These are phyloP conservation scores for Royoungia palumana DNA, from an alignment of 768 basidiomycete species.

Conservation along the genomic window DNA sequence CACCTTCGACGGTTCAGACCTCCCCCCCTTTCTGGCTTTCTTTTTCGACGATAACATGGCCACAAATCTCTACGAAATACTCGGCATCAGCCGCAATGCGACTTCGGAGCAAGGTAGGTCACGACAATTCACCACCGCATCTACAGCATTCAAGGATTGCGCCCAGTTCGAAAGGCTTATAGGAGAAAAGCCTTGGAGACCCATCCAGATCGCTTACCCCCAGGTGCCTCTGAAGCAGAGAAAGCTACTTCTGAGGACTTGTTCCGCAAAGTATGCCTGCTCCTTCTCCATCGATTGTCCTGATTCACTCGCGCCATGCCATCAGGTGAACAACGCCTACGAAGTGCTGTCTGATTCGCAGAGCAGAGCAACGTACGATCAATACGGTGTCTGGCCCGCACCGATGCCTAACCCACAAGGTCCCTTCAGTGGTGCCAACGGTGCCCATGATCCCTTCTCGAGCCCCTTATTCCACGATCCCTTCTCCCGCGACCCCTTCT, in stretches of 20 bases:
- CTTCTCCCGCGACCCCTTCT: conserved; percentile 13
- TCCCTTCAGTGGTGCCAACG: conserved; percentile 16
- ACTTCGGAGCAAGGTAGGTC: conserved; percentile 61
- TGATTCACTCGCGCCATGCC: background rate
- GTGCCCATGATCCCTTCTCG: conserved; percentile 16
- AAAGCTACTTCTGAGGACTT: conserved; percentile 60
- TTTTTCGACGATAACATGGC: conserved; percentile 39
- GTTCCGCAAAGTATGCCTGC: conserved; percentile 38
- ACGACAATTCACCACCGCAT: background rate
- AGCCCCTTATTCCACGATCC: conserved; percentile 17
- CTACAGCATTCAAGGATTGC: conserved; percentile 4
- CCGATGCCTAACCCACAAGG: conserved; percentile 31
- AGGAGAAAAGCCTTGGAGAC: conserved; percentile 66
- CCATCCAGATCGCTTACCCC: conserved; percentile 70
- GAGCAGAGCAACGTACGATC: conserved; percentile 65
- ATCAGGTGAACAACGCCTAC: conserved; percentile 73
- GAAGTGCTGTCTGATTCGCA: conserved; percentile 64
- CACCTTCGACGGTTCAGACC: background rate
- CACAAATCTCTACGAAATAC: conserved; percentile 60
- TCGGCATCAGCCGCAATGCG: conserved; percentile 54
- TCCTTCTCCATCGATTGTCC: background rate
- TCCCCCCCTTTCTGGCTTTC: background rate
- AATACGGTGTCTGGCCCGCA: conserved; percentile 73
- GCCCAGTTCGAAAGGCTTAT: conserved; percentile 74
- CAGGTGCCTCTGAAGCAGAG: conserved; percentile 51